A percentile compares a stretch with the other conserved stretches of the same genome.
Conservation (phyloP, 768 basidiomycete genomes). For the Russula foetens region DNA sequence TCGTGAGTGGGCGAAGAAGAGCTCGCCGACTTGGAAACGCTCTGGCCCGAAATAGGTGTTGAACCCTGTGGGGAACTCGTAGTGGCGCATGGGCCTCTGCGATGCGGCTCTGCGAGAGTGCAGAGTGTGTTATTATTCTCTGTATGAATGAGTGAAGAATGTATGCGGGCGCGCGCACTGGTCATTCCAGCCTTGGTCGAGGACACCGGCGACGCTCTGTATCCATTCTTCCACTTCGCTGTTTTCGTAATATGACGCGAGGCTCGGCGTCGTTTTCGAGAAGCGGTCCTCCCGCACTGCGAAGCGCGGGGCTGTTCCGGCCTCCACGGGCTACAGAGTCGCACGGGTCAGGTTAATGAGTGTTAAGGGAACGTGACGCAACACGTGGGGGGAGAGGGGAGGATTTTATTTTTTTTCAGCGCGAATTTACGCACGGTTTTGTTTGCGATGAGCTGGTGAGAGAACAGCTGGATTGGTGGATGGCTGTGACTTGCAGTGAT, state of each 20-base stretch:
- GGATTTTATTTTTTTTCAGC: too few relatives aligned
- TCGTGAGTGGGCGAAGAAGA: constrained; percentile 70
- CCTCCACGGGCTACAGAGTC: constrained; percentile 56
- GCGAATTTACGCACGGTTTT: constrained; percentile 42
- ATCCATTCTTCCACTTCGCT: constrained; percentile 92
- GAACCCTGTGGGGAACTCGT: constrained; percentile 96
- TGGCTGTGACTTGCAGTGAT: constrained; percentile 41
- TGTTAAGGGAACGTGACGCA: neutral
- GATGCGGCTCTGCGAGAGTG: constrained; percentile 43
- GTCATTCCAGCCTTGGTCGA: constrained; percentile 84
- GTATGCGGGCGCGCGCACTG: constrained; percentile 42
- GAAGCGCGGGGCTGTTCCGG: constrained; percentile 54
- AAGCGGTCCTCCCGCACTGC: constrained; percentile 69
- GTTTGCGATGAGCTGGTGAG: constrained; percentile 86
- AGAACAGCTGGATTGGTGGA: constrained; percentile 56
- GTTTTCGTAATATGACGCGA: constrained; percentile 71
- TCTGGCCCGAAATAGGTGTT: constrained; percentile 76
- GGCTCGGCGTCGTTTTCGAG: constrained; percentile 66
- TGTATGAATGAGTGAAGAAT: neutral
- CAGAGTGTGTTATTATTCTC: too few relatives aligned
- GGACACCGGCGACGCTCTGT: constrained; percentile 78
- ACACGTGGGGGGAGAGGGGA: too few relatives aligned
- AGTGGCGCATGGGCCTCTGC: constrained; percentile 52
- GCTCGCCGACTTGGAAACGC: constrained; percentile 78
- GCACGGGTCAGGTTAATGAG: neutral